A percentile compares a stretch with the other conserved stretches of the same genome.
Evolutionary conservation across 1,284 basidiomycete genomes (phyloP).

Genomic region (Laetiporus sulphureus): DNA sequence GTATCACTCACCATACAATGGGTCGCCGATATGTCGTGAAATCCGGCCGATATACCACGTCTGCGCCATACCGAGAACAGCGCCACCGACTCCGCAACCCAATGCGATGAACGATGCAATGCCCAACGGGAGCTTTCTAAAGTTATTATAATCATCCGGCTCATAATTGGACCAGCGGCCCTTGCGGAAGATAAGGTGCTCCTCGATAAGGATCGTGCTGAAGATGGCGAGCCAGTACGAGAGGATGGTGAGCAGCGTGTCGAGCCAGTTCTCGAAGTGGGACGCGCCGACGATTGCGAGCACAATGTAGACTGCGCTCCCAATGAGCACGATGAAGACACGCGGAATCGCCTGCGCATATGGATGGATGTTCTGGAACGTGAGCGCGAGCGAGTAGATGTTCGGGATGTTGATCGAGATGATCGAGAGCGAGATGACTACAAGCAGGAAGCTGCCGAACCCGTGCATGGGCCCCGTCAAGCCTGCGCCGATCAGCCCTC

Average conservation of each 20-base stretch:
- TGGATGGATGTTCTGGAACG: slow-evolving; percentile 28
- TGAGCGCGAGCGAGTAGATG: slow-evolving; percentile 28
- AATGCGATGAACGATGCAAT: slow-evolving; percentile 23
- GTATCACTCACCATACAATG: slow-evolving; percentile 2
- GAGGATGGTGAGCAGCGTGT: slow-evolving; percentile 25
- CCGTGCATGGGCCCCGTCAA: slow-evolving; percentile 21
- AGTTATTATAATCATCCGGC: slow-evolving; percentile 24
- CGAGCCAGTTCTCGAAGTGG: slow-evolving; percentile 28
- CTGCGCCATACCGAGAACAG: slow-evolving; percentile 26
- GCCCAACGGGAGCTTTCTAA: slow-evolving; percentile 22
- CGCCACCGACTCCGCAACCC: slow-evolving; percentile 23
- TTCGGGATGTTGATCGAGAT: slow-evolving; percentile 29
- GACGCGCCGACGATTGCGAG: slow-evolving; percentile 29
- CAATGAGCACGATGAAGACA: slow-evolving; percentile 28
- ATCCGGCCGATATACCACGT: slow-evolving; percentile 26
- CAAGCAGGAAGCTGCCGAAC: slow-evolving; percentile 25
- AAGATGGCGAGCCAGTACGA: slow-evolving; percentile 32
- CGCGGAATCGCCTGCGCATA: slow-evolving; percentile 30
- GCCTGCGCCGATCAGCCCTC: slow-evolving; percentile 23
- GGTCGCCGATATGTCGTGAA: slow-evolving; percentile 14
- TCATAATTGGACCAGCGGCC: slow-evolving; percentile 26
- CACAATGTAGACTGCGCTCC: slow-evolving; percentile 26
- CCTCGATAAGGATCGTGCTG: slow-evolving; percentile 24
- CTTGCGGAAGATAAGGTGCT: slow-evolving; percentile 31
- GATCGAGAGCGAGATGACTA: slow-evolving; percentile 27